Conservation (phyloP, 2,329 filamentous ascomycete genomes). For the Nannizziopsis arthrosporioides region DNA sequence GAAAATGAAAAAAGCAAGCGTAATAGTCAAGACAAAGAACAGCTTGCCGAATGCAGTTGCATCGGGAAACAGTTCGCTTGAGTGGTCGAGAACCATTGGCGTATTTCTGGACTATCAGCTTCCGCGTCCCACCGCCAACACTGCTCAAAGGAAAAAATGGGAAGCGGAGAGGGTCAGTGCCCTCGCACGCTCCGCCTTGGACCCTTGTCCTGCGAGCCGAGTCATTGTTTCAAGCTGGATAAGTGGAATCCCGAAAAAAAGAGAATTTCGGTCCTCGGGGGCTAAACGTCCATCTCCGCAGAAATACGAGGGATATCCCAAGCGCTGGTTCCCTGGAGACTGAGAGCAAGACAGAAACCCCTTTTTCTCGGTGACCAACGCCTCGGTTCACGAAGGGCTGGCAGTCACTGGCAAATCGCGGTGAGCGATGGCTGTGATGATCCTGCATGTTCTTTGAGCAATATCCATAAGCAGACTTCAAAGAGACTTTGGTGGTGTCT, state of each 20-base stretch:
- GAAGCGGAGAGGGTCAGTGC: background rate
- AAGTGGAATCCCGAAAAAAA: too few relatives aligned
- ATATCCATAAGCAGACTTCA: background rate
- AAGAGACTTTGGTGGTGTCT: background rate
- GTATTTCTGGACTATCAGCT: background rate
- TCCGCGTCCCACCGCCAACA: conserved; percentile 4
- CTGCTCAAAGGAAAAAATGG: background rate
- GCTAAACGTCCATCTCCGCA: too few relatives aligned
- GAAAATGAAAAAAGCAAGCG: conserved; percentile 5
- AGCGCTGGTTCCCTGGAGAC: too few relatives aligned
- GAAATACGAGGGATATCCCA: too few relatives aligned
- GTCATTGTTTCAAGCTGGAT: too few relatives aligned
- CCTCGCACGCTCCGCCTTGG: too few relatives aligned
- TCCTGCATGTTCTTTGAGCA: background rate
- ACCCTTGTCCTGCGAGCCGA: too few relatives aligned
- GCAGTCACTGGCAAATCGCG: too few relatives aligned
- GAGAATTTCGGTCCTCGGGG: too few relatives aligned
- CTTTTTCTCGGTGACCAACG: too few relatives aligned
- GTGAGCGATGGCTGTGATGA: background rate
- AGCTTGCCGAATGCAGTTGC: conserved; percentile 4
- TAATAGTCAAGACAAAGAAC: conserved; percentile 9
- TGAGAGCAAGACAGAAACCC: too few relatives aligned
- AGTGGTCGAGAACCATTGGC: background rate
- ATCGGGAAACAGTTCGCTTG: background rate
- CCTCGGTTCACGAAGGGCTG: too few relatives aligned